Base-by-base conservation (phyloP, 164 flowering plant species). In the Kalanchoe fedtschenkoi region DNA sequence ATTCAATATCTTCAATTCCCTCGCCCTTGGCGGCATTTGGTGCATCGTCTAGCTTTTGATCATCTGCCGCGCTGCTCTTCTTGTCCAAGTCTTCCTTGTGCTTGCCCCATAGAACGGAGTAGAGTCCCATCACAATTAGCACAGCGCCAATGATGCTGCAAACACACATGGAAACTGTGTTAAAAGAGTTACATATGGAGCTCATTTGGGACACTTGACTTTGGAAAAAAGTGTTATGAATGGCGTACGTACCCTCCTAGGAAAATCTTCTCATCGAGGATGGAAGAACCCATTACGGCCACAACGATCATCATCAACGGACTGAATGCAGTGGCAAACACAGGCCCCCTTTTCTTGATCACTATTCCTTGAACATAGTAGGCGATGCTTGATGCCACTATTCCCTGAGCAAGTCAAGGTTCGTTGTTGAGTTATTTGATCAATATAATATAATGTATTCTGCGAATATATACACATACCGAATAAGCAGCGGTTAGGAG, bases 401-500 rank as follows among this genome's bases (percentile, higher is more conserved):
- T 83, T 0, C 98, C 98, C 98, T 91, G 79, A 62, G 68, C 13
- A 70, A 47, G 4, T 3, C 2, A 41, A 35, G 1, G 14, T 11
- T 10, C 32, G 21, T 6, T 55, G 15, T 38, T 60, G 11, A 17
- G 54, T 34, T 56, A 34, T 62, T 29, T 46, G 54, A 47, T 1
- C 29, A 22, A 21, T 8, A 21, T 1, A n/a, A 4, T 2, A 6
- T 19, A 44, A 28, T 19, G 56, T 61, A 61, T 46, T 51, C 62
- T 42, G 62, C 68, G 57, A 61, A 64, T 34, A 65, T 68, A 69
- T 60, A n/a, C n/a, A n/a, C 76, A 78, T 47, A 91, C 97, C 56
- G 96, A 95, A 76, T 91, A 91, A 63, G 95, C 96, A 55, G 96
- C 95, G 53, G 97, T 91, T 32, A 91, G 87, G 33, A 91, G 95